phyloP scores from a whole-genome alignment of 2,329 filamentous ascomycete genomes.

The Paracoccidioides lutzii region DNA sequence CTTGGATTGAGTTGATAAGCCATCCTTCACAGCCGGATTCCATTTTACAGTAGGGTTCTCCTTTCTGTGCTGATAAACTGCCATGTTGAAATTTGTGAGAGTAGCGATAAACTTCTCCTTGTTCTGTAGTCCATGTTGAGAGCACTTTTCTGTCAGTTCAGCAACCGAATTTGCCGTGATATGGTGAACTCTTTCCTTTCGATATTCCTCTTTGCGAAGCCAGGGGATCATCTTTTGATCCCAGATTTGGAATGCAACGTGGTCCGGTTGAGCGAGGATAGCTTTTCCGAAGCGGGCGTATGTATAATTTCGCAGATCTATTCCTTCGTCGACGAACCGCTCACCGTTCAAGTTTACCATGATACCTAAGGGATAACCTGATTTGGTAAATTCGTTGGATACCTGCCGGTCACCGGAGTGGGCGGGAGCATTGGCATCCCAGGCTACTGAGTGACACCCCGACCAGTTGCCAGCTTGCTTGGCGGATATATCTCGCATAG shows the following conservation, averaged over 20 bases:
- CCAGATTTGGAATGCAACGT: conserved; percentile 53
- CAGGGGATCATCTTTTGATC: conserved; percentile 40
- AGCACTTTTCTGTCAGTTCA: conserved; percentile 42
- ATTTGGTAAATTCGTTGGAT: conserved; percentile 57
- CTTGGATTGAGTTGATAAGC: conserved; percentile 46
- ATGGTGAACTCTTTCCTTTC: conserved; percentile 43
- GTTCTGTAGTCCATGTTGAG: conserved; percentile 35
- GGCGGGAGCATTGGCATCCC: conserved; percentile 49
- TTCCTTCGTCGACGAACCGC: conserved; percentile 54
- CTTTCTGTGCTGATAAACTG: conserved; percentile 36
- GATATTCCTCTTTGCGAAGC: conserved; percentile 51
- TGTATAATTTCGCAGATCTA: conserved; percentile 53
- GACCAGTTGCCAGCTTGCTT: conserved; percentile 46
- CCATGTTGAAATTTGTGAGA: conserved; percentile 45
- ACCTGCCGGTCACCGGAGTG: conserved; percentile 44
- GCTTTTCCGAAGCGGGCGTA: conserved; percentile 53
- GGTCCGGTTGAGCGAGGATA: conserved; percentile 46
- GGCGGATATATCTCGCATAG: conserved; percentile 39
- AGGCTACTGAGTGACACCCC: conserved; percentile 52
- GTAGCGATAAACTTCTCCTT: conserved; percentile 39
- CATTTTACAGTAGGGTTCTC: conserved; percentile 38
- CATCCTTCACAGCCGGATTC: conserved; percentile 50
- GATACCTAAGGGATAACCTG: conserved; percentile 52
- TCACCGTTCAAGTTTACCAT: conserved; percentile 49
- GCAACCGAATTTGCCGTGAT: conserved; percentile 40